Evolutionary conservation across 805 yeast species (phyloP), one percentile per base, ranked within the genome.

Genomic region (Middelhovenomyces tepae): DNA sequence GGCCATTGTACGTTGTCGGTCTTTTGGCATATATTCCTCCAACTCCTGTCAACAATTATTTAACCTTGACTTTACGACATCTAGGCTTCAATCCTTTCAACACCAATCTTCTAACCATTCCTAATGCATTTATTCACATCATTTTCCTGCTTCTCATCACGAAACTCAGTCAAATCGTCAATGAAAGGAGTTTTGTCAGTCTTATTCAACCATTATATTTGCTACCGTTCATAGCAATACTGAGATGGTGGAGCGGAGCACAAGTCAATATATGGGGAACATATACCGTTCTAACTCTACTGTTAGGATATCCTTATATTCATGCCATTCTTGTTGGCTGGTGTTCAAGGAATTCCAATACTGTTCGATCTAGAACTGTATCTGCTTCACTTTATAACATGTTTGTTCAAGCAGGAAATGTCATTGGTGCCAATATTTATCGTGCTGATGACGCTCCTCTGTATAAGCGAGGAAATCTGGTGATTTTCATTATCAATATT

Each of bases 321-420:
- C 73, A 72, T 54, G 71, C 80, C 1, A 53, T 76, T 31, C 57
- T 68, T 38, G 76, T 73, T 17, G 59, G 71, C 17, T 73, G 82
- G 75, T 67, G 73, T 36, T 75, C 85, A 0, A 52, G 70, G 18
- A 77, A 77, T 45, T 66, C 83, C 7, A 70, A 73, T 50, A 63
- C 78, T 1, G 79, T 78, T 17, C 56, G 77, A n/a, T 59, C 73
- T 2, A 60, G 87, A 44, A 71, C 85, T 0, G 74, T 78, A 4
- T 66, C 78, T 9, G 72, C 83, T 0, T 75, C 85, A 0, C 37
- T 78, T 29, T 76, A 71, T 47, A 79, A 78, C 46, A 75, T 77
- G 64, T 68, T 65, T 50, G 72, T 71, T 1, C 86, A 79, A 48
- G 59, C 72, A 0, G 78, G 75, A 1, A 53, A 60, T 13, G 73